Evolutionary conservation across 129 eudicot genomes (phyloP).

Genomic region (Solidago caesia): DNA sequence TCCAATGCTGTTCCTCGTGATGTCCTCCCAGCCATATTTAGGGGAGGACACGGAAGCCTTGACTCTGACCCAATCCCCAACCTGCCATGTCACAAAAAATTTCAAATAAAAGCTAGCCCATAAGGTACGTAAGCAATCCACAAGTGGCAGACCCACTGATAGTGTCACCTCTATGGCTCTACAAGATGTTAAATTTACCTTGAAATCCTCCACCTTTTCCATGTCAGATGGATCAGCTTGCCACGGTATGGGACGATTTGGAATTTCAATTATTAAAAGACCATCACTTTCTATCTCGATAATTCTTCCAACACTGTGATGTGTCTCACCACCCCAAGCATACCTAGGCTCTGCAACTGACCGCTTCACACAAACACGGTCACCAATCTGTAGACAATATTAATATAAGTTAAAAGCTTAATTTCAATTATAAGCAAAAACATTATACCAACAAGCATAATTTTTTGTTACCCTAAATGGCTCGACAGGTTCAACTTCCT

Average conservation of each 20-base stretch:
- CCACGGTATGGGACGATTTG: constrained; percentile 96
- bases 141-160: not conserved
- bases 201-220: constrained; percentile 95
- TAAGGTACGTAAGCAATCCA: not conserved
- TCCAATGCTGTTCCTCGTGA: constrained; percentile 83
- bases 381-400: constrained; percentile 67
- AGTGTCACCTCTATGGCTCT: not conserved
- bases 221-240: constrained; percentile 99
- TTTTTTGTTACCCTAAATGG: constrained; percentile 65
- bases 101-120: constrained; percentile 7
- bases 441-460: not conserved
- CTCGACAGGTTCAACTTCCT: constrained; percentile 97
- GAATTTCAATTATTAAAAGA: constrained; percentile 85
- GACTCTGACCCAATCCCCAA: constrained; percentile 93
- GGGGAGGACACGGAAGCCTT: constrained; percentile 95
- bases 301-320: constrained; percentile 94
- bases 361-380: constrained; percentile 94
- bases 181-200: constrained; percentile 52
- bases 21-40: constrained; percentile 97
- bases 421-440: not conserved
- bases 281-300: constrained; percentile 95
- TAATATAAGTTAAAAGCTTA: constrained; percentile 3
- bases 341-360: constrained; percentile 98
- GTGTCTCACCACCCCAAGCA: constrained; percentile 99
- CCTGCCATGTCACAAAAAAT: constrained; percentile 45